phyloP scores from a whole-genome alignment of 2,329 filamentous ascomycete genomes.

The Bipolaris oryzae region DNA sequence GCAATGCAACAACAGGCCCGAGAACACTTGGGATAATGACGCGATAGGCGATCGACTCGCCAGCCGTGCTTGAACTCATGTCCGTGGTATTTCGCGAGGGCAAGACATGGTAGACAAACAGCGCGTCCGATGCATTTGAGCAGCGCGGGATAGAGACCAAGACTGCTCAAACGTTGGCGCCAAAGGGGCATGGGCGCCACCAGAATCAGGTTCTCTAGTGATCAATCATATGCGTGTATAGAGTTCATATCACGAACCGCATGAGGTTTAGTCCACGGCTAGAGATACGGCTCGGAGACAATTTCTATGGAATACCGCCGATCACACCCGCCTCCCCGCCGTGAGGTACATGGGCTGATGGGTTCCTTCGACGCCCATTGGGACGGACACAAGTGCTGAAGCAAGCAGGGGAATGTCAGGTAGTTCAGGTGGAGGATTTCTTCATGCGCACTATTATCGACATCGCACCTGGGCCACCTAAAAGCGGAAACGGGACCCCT shows the following conservation, averaged over 20 bases:
- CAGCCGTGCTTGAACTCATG: neutral
- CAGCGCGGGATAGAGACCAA: neutral
- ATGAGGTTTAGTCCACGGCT: neutral
- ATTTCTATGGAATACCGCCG: neutral
- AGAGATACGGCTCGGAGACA: neutral
- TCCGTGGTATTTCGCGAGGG: neutral
- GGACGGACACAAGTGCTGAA: neutral
- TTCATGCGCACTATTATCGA: neutral
- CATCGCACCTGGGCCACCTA: neutral
- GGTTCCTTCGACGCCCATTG: neutral
- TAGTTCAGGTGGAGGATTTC: neutral
- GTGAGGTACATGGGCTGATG: neutral
- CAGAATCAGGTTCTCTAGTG: neutral
- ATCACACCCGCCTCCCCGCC: neutral
- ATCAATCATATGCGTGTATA: neutral
- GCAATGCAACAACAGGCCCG: slow-evolving; percentile 18
- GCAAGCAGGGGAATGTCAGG: neutral
- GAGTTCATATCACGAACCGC: neutral
- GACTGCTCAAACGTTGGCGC: neutral
- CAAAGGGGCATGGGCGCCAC: neutral
- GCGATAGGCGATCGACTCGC: slow-evolving; percentile 23
- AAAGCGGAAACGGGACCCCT: neutral
- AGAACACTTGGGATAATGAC: slow-evolving; percentile 19
- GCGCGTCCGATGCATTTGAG: neutral
- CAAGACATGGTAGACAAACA: neutral